Percentiles rank a stretch among this genome's conserved stretches.
These are phyloP conservation scores for Thelephora ganbajun DNA, from an alignment of 768 basidiomycete species.

Conservation along the genomic window DNA sequence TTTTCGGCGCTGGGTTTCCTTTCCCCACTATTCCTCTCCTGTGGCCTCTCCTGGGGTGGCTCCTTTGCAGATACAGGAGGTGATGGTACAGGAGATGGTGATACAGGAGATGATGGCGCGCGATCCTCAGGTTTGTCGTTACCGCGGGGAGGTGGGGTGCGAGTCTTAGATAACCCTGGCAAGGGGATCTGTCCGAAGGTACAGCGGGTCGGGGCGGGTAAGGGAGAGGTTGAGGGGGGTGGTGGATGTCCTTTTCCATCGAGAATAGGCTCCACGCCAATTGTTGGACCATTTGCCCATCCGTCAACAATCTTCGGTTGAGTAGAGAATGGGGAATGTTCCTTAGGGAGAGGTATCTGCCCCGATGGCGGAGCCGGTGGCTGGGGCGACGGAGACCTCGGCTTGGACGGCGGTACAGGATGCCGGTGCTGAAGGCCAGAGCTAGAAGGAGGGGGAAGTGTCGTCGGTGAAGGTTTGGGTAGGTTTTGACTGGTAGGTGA, in stretches of 20 bases:
- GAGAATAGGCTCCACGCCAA: neutral
- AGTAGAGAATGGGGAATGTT: neutral
- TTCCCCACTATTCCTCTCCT: neutral
- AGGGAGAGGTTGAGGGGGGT: neutral
- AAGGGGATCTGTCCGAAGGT: neutral
- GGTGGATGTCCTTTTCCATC: neutral
- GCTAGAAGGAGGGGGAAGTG: too few relatives aligned
- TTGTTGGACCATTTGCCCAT: neutral
- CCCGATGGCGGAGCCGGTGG: neutral
- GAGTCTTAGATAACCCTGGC: neutral
- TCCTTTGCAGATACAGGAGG: neutral
- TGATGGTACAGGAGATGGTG: neutral
- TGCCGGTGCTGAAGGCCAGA: neutral
- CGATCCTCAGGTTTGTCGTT: constrained; percentile 4
- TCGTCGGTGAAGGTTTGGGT: too few relatives aligned
- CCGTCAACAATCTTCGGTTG: neutral
- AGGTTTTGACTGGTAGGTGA: too few relatives aligned
- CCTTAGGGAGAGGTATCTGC: constrained; percentile 2
- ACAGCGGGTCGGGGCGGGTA: neutral
- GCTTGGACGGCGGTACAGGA: neutral
- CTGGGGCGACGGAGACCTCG: neutral
- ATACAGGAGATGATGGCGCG: neutral
- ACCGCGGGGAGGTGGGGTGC: neutral
- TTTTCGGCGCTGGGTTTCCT: neutral
- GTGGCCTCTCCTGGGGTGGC: neutral